Evolutionary conservation across 768 basidiomycete species (phyloP).

Genomic region (Macrocybe gigantea): DNA sequence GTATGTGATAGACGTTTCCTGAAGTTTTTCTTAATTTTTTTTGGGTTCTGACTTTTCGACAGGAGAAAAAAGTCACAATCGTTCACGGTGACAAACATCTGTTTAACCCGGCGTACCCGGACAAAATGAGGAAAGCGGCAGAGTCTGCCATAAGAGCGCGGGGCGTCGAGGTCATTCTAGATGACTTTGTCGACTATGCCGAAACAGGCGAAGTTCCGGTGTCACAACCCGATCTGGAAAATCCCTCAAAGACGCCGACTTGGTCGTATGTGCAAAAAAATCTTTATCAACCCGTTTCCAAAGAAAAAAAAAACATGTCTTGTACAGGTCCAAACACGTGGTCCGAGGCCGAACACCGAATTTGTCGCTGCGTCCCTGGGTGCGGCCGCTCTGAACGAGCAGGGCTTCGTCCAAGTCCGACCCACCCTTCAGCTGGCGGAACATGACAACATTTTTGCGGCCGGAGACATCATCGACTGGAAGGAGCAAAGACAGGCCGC

Average conservation of each 20-base stretch:
- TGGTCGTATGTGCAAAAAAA: constrained; percentile 36
- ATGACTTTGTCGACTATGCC: constrained; percentile 42
- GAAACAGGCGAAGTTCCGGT: constrained; percentile 25
- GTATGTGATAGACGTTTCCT: constrained; percentile 18
- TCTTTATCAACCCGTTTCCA: neutral
- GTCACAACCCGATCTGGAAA: constrained; percentile 49
- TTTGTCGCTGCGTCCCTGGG: constrained; percentile 40
- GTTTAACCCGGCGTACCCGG: constrained; percentile 51
- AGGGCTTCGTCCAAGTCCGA: constrained; percentile 42
- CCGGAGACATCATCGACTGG: constrained; percentile 61
- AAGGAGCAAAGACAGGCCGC: constrained; percentile 52
- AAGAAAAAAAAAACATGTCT: neutral
- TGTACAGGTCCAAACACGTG: constrained; percentile 29
- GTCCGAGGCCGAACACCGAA: constrained; percentile 44
- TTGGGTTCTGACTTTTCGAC: constrained; percentile 21
- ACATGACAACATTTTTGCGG: constrained; percentile 54
- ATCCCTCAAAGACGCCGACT: constrained; percentile 38
- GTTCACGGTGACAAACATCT: constrained; percentile 51
- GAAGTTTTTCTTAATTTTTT: constrained; percentile 20
- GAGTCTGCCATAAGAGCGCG: constrained; percentile 33
- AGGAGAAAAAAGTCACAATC: constrained; percentile 50
- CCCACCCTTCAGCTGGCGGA: constrained; percentile 51
- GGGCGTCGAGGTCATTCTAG: constrained; percentile 44
- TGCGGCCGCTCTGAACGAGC: constrained; percentile 26
- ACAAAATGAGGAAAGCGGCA: constrained; percentile 43